phyloP scores from a whole-genome alignment of 176 grass and related monocot genomes.

The Saccharum officinarum region DNA sequence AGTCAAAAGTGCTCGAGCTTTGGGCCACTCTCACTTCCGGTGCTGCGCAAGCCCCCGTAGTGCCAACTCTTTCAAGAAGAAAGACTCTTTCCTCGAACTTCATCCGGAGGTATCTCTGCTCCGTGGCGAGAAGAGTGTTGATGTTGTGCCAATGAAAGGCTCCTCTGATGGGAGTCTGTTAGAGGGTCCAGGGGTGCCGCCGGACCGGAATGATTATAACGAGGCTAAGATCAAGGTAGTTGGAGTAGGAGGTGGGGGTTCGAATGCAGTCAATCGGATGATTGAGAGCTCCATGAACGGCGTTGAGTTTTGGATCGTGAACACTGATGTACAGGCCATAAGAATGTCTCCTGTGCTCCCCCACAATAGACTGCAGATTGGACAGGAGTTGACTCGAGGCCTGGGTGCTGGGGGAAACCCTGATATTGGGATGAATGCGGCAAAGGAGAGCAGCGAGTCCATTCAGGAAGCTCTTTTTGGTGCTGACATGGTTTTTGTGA shows the following conservation, averaged over 20 bases:
- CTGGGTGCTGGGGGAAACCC: conserved; percentile 84
- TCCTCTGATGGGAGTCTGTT: conserved; percentile 21
- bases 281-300: conserved; percentile 80
- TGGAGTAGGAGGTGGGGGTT: conserved; percentile 81
- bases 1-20: not conserved
- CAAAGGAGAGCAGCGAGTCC: conserved; percentile 71
- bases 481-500: conserved; percentile 92
- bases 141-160: conserved; percentile 24
- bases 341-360: conserved; percentile 72
- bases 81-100: conserved; percentile 74
- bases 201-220: conserved; percentile 42
- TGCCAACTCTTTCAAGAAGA: conserved; percentile 48
- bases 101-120: conserved; percentile 86
- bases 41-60: conserved; percentile 44
- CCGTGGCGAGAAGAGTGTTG: conserved; percentile 41
- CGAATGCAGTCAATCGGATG: conserved; percentile 91
- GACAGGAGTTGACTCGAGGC: conserved; percentile 75
- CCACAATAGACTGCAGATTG: conserved; percentile 78
- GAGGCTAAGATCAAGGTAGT: conserved; percentile 89
- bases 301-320: conserved; percentile 91
- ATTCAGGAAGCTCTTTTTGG: conserved; percentile 69
- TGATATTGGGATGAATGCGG: conserved; percentile 89
- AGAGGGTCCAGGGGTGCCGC: conserved; percentile 38
- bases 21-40: conserved; percentile 25
- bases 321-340: conserved; percentile 89